phyloP scores from a whole-genome alignment of 192 early-diverging fungal species.

The Glomus cerebriforme region DNA sequence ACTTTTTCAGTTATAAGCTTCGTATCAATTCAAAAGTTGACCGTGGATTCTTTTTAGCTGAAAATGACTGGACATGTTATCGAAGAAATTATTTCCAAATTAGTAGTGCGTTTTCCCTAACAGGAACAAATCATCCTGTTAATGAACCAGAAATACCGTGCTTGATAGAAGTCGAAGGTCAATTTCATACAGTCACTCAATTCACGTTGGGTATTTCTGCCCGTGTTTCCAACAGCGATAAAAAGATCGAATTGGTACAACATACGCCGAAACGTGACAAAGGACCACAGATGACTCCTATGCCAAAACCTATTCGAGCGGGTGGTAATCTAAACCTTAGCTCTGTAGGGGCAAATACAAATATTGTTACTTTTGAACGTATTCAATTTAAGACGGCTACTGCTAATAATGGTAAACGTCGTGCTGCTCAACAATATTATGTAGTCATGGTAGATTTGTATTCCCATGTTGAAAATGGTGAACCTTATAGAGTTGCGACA shows the following conservation, averaged over 20 bases:
- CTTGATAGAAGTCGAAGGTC: slow-evolving; percentile 60
- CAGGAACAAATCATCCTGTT: slow-evolving; percentile 40
- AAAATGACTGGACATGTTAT: slow-evolving; percentile 92
- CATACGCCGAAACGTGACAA: slow-evolving; percentile 93
- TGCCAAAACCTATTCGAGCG: slow-evolving; percentile 55
- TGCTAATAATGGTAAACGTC: slow-evolving; percentile 91
- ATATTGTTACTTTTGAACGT: slow-evolving; percentile 82
- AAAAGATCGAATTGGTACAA: slow-evolving; percentile 80
- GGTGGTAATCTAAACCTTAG: slow-evolving; percentile 57
- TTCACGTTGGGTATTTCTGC: slow-evolving; percentile 82
- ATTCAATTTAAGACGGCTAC: slow-evolving; percentile 98
- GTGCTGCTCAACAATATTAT: slow-evolving; percentile 95
- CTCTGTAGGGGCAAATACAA: slow-evolving; percentile 41
- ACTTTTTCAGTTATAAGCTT: slow-evolving; percentile 51
- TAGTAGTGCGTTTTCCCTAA: slow-evolving; percentile 62
- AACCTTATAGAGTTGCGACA: slow-evolving; percentile 60
- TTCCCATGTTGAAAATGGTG: slow-evolving; percentile 67
- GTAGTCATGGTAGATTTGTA: slow-evolving; percentile 76
- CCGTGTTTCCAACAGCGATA: slow-evolving; percentile 68
- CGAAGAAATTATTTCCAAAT: slow-evolving; percentile 94
- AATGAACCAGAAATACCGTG: slow-evolving; percentile 59
- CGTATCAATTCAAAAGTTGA: slow-evolving; percentile 80
- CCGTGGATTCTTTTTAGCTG: slow-evolving; percentile 89
- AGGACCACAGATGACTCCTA: slow-evolving; percentile 79
- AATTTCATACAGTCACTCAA: slow-evolving; percentile 54